A percentile compares a stretch with the other conserved stretches of the same genome.
Conservation (phyloP, 2,329 filamentous ascomycete species). For the Fusarium lyarnte region DNA sequence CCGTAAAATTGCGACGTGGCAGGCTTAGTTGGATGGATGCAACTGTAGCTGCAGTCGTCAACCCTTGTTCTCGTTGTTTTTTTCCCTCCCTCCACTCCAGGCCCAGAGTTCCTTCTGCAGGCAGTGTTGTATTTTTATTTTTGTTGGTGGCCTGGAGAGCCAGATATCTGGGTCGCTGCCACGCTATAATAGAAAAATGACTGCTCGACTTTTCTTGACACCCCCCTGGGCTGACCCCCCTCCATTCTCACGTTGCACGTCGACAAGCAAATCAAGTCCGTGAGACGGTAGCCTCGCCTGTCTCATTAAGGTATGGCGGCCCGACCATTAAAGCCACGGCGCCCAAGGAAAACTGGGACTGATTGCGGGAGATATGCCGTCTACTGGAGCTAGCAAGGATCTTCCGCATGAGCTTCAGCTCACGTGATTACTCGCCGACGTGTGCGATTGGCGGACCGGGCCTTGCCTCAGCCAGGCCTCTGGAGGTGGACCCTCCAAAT, state of each 20-base stretch:
- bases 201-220: background rate
- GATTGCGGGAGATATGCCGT: slow-evolving; percentile 47
- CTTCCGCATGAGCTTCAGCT: slow-evolving; percentile 47
- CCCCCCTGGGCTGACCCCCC: background rate
- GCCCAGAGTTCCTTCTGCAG: slow-evolving; percentile 4
- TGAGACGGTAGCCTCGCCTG: slow-evolving; percentile 31
- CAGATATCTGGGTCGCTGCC: slow-evolving; percentile 12
- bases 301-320: slow-evolving; percentile 39
- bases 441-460: slow-evolving; percentile 53
- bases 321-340: slow-evolving; percentile 32
- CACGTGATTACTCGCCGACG: slow-evolving; percentile 49
- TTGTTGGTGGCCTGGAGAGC: background rate
- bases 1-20: slow-evolving; percentile 47
- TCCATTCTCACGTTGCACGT: background rate
- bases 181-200: background rate
- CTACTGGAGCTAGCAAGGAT: slow-evolving; percentile 46
- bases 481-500: slow-evolving; percentile 24
- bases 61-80: slow-evolving; percentile 22
- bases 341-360: slow-evolving; percentile 44
- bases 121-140: background rate
- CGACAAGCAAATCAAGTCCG: slow-evolving; percentile 8
- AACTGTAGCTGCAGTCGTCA: slow-evolving; percentile 11
- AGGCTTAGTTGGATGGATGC: slow-evolving; percentile 33
- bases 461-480: slow-evolving; percentile 45
- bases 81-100: background rate